phyloP scores from a whole-genome alignment of 805 yeast species.

The Candida tallmaniae region DNA sequence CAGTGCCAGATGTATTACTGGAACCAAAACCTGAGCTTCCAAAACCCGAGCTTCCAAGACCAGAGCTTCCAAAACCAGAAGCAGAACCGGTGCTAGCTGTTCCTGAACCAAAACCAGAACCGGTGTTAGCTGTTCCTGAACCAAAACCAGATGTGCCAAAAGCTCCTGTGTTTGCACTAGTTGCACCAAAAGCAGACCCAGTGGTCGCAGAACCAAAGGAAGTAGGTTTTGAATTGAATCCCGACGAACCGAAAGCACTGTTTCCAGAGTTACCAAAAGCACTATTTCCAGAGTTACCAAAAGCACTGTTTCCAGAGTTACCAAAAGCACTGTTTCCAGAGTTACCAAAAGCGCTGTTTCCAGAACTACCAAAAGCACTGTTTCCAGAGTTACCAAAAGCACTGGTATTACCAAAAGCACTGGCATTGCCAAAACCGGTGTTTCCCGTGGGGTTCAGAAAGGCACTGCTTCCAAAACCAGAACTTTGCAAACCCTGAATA shows the following conservation, averaged over 20 bases:
- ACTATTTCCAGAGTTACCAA: conserved; percentile 12
- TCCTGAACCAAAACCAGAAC: conserved; percentile 2
- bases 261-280: conserved; percentile 10
- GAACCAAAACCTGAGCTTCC: conserved; percentile 4
- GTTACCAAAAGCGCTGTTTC: conserved; percentile 10
- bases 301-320: conserved; percentile 7
- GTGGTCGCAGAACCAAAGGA: conserved; percentile 7
- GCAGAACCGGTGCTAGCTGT: neutral
- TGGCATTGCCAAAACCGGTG: neutral
- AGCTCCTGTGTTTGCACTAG: conserved; percentile 6
- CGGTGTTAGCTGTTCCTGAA: neutral
- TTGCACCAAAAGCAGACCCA: conserved; percentile 8
- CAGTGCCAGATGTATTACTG: neutral
- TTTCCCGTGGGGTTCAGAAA: neutral
- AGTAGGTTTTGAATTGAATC: conserved; percentile 1
- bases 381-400: conserved; percentile 4
- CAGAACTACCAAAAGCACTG: conserved; percentile 1
- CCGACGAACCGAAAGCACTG: conserved; percentile 5
- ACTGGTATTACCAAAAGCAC: conserved; percentile 7
- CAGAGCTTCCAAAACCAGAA: neutral
- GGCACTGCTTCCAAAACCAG: neutral
- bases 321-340: conserved; percentile 9
- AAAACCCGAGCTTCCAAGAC: neutral
- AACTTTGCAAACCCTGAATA: conserved; percentile 6
- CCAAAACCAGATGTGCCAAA: conserved; percentile 13